Base-by-base conservation (phyloP, 106 monocot species). In the Xerophyta viscosa region DNA sequence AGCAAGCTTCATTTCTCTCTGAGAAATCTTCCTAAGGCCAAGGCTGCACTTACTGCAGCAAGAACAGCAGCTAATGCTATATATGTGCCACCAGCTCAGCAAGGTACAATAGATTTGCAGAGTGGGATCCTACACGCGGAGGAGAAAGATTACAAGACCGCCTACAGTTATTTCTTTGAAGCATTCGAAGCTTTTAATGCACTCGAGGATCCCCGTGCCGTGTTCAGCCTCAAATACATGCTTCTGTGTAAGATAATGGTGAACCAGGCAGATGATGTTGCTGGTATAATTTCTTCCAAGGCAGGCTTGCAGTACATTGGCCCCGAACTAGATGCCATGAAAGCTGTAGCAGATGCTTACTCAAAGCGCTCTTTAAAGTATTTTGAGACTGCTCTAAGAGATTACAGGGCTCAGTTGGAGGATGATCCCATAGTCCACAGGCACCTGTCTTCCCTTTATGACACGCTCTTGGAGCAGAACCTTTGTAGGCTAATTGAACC, bases 161-260 rank as follows among this genome's bases (percentile, higher is more conserved):
- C 81, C 0, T 96, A 96, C 76, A 96, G 88, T 61, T 96, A 88
- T 52, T 96, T 96, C 71, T 88, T 96, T 46, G 94, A 96, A 57
- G 94, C 84, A 46, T 96, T 96, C 39, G 94, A 96, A 60, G 94
- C 88, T 36, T 88, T 96, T 72, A 88, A 82, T 64, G 78, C 84
- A 13, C 78, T 88, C 0, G 84, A 81, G 29, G 88, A 96, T 50
- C 81, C 88, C 3, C 48, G 81, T 2, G 88, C 94, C 0, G 78
- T 96, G 20, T 88, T 78, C 48, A 75, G 94, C 52, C 72, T 96
- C 45, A 96, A 96, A 29, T 96, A 96, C 78, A 96, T 96, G 94
- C 88, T 96, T 8, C 60, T 96, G 36, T 88, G 94, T 77, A 96
- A 96, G 78, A 94, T 94, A 29, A 94, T 94, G 94, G 94, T 94